Base-by-base conservation (phyloP, 2,329 filamentous ascomycete genomes). In the Aureobasidium uvarum region DNA sequence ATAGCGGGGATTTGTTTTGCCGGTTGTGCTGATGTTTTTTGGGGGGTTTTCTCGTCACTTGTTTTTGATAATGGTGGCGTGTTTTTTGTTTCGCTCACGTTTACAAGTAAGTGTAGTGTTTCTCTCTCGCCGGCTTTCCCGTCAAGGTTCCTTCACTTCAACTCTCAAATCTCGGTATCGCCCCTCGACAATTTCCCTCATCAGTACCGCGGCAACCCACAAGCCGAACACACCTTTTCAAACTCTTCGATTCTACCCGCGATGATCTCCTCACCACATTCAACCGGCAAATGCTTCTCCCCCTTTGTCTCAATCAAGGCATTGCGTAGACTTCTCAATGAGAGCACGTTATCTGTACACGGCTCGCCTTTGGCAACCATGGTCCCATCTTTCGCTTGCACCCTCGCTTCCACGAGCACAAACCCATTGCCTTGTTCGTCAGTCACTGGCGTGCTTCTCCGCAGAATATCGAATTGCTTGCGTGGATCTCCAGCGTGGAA, bases 281-380 rank as follows among this genome's bases (percentile, higher is more conserved):
- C 33, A 14, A 62, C 4, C 1, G 58, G 58, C 45, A 62, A 51
- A 5, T 23, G 3, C 33, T 20, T 62, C 14, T 8, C 14, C 3
- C 58, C 58, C 33, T 62, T 50, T 0, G 58, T 62, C 45, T 62
- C 58, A 14, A 62, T 62, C 20, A 62, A 45, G 7, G 58, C 45
- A 33, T 62, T 62, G 0, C 58, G n/a, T 16, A 62, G 18, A 36
- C 58, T 62, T 13, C 58, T 20, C 45, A 62, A 16, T 18, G 58
- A 25, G 3, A 62, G 33, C 13, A 62, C 58, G 13, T 28, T 14
- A 41, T 62, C 58, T 5, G 58, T 62, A 14, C 58, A 62, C 7
- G 20, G 14, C 58, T 51, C 45, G 8, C 58, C 45, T 23, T 62
- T 62, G 0, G 58, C 58, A 39, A 62, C 25, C 58, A 62, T 62